These are phyloP conservation scores for Colletotrichum lindemuthianum DNA, from an alignment of 2,329 filamentous ascomycete species.

Conservation along the genomic window DNA sequence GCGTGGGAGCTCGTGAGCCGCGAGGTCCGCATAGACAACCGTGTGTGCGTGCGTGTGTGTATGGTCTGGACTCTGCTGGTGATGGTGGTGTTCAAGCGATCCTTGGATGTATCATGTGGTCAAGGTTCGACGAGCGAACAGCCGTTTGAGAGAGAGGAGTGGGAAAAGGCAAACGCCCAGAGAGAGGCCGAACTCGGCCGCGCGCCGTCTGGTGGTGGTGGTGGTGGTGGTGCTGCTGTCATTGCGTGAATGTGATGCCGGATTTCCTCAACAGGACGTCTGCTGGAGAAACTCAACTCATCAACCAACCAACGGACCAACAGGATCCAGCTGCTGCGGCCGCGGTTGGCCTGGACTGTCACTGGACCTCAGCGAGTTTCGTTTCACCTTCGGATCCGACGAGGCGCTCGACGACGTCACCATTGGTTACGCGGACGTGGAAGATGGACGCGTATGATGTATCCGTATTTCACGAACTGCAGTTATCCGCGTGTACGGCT, in stretches of 20 bases:
- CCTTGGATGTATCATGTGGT: not conserved
- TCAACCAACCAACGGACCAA: too few species aligned
- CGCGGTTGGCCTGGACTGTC: too few species aligned
- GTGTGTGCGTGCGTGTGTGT: not conserved
- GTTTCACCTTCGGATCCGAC: constrained; percentile 23
- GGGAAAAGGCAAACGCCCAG: constrained; percentile 12
- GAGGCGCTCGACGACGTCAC: constrained; percentile 14
- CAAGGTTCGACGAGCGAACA: constrained; percentile 9
- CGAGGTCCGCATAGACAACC: constrained; percentile 12
- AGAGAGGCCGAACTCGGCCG: constrained; percentile 8
- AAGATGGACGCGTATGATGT: too few species aligned
- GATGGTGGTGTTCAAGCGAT: constrained; percentile 11
- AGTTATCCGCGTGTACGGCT: too few species aligned
- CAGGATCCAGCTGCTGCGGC: too few species aligned
- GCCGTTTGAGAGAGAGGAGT: constrained; percentile 4
- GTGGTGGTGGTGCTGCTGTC: not conserved
- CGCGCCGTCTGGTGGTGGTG: not conserved
- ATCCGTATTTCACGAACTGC: too few species aligned
- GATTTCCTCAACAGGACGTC: constrained; percentile 3
- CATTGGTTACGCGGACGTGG: not conserved
- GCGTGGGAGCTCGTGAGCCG: constrained; percentile 3
- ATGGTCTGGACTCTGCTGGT: too few species aligned
- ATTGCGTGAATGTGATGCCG: constrained; percentile 20
- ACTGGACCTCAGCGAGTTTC: too few species aligned
- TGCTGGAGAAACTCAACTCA: constrained; percentile 4